These are phyloP conservation scores for Phaeosphaeria sp. DNA, from an alignment of 2,329 filamentous ascomycete genomes.

Conservation along the genomic window DNA sequence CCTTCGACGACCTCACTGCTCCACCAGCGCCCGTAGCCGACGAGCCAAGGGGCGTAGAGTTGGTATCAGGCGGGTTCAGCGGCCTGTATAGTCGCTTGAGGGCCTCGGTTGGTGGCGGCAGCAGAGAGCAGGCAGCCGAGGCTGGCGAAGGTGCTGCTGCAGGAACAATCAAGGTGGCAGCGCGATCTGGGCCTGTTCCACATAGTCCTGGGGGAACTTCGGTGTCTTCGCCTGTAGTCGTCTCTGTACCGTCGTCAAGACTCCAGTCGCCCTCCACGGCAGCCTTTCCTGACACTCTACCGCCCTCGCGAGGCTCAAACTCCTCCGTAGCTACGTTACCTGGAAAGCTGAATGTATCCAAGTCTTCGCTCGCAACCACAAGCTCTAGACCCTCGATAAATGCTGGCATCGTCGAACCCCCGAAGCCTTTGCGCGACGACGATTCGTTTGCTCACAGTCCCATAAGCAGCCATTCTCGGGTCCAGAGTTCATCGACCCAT, in stretches of 20 bases:
- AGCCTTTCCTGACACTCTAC: constrained; percentile 43
- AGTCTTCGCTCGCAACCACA: constrained; percentile 32
- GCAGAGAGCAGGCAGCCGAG: constrained; percentile 52
- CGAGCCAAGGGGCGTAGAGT: constrained; percentile 75
- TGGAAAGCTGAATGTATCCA: constrained; percentile 39
- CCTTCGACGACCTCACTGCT: constrained; percentile 89
- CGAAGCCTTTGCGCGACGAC: constrained; percentile 29
- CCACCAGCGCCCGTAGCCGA: constrained; percentile 65
- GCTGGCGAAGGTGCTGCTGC: constrained; percentile 29
- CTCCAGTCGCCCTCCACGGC: constrained; percentile 48
- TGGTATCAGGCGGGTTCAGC: constrained; percentile 84
- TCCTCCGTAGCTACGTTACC: constrained; percentile 35
- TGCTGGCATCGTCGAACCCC: constrained; percentile 30
- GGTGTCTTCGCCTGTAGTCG: constrained; percentile 44
- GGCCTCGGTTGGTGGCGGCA: constrained; percentile 77
- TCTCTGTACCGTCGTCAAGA: constrained; percentile 44
- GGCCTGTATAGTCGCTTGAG: constrained; percentile 86
- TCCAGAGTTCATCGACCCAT: constrained; percentile 22
- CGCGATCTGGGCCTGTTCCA: constrained; percentile 17
- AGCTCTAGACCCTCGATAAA: constrained; percentile 39
- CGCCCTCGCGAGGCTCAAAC: constrained; percentile 44
- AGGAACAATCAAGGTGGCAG: constrained; percentile 19
- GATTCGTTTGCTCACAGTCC: constrained; percentile 34
- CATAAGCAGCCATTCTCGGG: constrained; percentile 29
- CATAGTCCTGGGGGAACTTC: constrained; percentile 36